Conservation (phyloP, 345 rosid species). For the Heritiera fomes region DNA sequence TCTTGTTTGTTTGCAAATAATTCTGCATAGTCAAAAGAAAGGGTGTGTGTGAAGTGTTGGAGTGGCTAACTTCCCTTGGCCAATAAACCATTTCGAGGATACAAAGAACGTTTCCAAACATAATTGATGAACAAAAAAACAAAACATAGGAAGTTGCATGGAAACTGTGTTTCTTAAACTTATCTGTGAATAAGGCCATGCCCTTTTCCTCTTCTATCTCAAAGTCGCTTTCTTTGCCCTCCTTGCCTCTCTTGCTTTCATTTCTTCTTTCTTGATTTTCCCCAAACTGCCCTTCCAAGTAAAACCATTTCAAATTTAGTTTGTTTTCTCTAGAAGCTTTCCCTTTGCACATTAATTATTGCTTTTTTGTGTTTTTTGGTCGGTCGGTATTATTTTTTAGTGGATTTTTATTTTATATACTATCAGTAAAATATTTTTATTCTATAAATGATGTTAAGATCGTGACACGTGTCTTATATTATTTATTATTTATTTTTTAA, state of each 20-base stretch:
- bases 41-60: neutral
- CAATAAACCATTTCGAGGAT: neutral
- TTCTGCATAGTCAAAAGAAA: neutral
- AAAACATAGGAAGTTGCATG: slow-evolving; percentile 15
- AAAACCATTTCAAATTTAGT: neutral
- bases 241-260: neutral
- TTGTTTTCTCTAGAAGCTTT: neutral
- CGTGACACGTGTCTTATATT: too few species aligned
- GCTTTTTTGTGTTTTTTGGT: too few species aligned
- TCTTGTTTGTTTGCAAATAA: neutral
- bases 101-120: too few species aligned
- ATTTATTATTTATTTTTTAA: too few species aligned
- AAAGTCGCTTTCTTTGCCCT: neutral
- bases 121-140: neutral
- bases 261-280: neutral
- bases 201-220: neutral
- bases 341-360: too few species aligned
- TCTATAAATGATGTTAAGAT: too few species aligned
- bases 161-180: slow-evolving; percentile 17
- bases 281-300: neutral
- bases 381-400: too few species aligned
- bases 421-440: too few species aligned
- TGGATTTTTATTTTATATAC: too few species aligned
- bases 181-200: neutral
- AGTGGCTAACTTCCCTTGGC: neutral